phyloP scores from a whole-genome alignment of 768 basidiomycete species.

The Boletus vermiculosoides region DNA sequence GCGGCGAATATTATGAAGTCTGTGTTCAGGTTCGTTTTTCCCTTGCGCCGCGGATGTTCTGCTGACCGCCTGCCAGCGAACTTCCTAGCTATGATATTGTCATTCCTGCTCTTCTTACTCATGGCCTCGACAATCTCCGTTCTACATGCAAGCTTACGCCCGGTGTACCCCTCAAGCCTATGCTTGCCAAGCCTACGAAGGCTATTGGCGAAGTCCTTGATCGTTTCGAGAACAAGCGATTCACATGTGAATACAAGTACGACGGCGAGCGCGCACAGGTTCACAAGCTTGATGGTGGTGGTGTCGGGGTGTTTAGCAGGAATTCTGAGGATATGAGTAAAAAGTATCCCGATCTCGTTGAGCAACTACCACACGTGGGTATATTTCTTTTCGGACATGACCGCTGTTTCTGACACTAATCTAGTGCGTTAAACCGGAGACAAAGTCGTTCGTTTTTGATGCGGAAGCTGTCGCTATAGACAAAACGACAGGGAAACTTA shows the following conservation, averaged over 20 bases:
- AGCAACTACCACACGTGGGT: slow-evolving; percentile 81
- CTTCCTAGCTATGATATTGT: slow-evolving; percentile 90
- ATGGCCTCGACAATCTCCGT: slow-evolving; percentile 67
- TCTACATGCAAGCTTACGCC: slow-evolving; percentile 88
- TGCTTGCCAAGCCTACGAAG: slow-evolving; percentile 99
- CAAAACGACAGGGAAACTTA: slow-evolving; percentile 72
- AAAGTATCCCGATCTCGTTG: slow-evolving; percentile 98
- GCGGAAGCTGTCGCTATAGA: slow-evolving; percentile 98
- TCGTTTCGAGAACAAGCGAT: slow-evolving; percentile 90
- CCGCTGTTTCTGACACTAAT: slow-evolving; percentile 1
- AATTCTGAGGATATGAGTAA: slow-evolving; percentile 99
- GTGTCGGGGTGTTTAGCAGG: slow-evolving; percentile 88
- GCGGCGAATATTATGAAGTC: slow-evolving; percentile 77
- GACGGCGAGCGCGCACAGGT: slow-evolving; percentile 98
- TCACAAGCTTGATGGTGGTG: slow-evolving; percentile 79
- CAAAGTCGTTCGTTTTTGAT: slow-evolving; percentile 91
- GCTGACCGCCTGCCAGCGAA: slow-evolving; percentile 55
- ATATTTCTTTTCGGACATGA: neutral
- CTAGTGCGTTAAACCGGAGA: slow-evolving; percentile 82
- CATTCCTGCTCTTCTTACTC: slow-evolving; percentile 82
- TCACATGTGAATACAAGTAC: slow-evolving; percentile 99
- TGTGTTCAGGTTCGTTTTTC: slow-evolving; percentile 76
- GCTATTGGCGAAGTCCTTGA: slow-evolving; percentile 98
- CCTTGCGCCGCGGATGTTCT: neutral
- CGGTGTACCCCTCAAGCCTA: slow-evolving; percentile 95